These are phyloP conservation scores for Schwanniomyces etchellsii DNA, from an alignment of 1,139 yeast species.

Conservation along the genomic window DNA sequence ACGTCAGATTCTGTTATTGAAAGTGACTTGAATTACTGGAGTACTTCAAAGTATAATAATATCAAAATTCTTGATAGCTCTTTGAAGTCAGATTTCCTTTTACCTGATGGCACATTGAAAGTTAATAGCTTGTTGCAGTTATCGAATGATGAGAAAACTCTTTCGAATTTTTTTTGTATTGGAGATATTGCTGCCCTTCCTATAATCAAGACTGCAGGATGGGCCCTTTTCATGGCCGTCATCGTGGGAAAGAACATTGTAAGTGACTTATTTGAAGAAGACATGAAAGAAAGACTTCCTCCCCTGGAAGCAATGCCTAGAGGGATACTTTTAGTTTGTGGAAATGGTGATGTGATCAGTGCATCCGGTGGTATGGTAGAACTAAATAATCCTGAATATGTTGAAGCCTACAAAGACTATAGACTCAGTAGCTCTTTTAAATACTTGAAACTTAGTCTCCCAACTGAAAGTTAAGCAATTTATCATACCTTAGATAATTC, in stretches of 20 bases:
- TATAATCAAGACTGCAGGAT: conserved; percentile 41
- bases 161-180: conserved; percentile 28
- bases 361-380: conserved; percentile 33
- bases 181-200: conserved; percentile 40
- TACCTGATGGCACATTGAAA: conserved; percentile 19
- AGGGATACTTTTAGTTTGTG: conserved; percentile 42
- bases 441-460: conserved; percentile 2
- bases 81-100: conserved; percentile 16
- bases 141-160: conserved; percentile 9
- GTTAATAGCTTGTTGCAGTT: conserved; percentile 37
- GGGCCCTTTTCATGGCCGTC: too few species aligned
- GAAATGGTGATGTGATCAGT: conserved; percentile 35
- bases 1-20: conserved; percentile 22
- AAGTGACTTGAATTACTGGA: conserved; percentile 39
- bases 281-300: conserved; percentile 15
- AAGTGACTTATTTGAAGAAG: conserved; percentile 31
- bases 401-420: conserved; percentile 37
- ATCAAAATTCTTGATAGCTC: conserved; percentile 18
- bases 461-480: conserved; percentile 1
- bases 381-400: conserved; percentile 30
- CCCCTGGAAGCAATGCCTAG: conserved; percentile 22
- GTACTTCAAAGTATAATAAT: conserved; percentile 38
- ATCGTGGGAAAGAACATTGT: conserved; percentile 39
- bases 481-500: too few species aligned
- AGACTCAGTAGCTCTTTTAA: too few species aligned